Evolutionary conservation across 306 rosid genomes (phyloP), one percentile per base, ranked within the genome.

Genomic region (Sechiopsis laciniata): DNA sequence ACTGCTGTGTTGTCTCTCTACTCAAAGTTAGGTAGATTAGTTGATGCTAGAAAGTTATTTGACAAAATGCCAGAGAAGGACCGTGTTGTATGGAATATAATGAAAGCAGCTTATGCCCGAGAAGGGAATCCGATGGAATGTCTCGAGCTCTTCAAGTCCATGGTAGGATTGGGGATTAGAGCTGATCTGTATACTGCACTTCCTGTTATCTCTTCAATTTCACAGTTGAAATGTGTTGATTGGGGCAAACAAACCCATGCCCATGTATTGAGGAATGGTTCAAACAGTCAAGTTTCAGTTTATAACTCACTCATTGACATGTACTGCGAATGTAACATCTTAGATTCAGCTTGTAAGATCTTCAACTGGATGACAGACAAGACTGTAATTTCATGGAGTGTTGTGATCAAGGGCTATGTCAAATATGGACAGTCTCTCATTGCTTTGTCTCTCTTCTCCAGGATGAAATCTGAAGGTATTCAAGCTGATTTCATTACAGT

Each of bases 1-100:
- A 90, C 96, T 58, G 95, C 95, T 29, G 19, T 90, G 19, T 63
- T 88, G 83, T 88, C 95, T 1, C 85, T 83, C 87, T 90, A 90
- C 79, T 80, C 79, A 0, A 90, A 90, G 80, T 80, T 88, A 11
- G 85, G 88, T 60, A 71, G 79, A 59, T 29, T 85, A 77, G 45
- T 83, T 40, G 45, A 79, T 62, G 96, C 90, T 59, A 59, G 78
- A 50, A 14, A 76, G 76, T 3, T 88, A 40, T 90, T 90, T 17
- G 89, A 84, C 17, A 76, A 82, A 85, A 88, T 88, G 89, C 85
- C 89, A 17, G 86, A 78, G 52, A 88, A 73, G 78, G 96, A 90
- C 62, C 78, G 73, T 78, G 96, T 85, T 50, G 90, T 90, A 20
- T 88, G 96, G 95, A 90, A 90, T 62, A 82, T 90, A 75, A 85